Evolutionary conservation across 208 protist species (phyloP).

Genomic region (Crithidia bombi): DNA sequence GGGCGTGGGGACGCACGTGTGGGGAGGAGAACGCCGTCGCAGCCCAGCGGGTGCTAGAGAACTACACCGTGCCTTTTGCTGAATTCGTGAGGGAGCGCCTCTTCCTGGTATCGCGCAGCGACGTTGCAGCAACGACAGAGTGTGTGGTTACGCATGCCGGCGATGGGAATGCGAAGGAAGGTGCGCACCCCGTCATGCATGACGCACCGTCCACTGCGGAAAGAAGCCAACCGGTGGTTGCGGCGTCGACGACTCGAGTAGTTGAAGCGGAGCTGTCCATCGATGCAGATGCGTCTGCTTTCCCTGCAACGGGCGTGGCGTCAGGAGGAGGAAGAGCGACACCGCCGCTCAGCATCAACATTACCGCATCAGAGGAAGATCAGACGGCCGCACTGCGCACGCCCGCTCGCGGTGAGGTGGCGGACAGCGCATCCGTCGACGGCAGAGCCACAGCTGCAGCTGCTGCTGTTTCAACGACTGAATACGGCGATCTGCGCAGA

Average conservation of each 20-base stretch:
- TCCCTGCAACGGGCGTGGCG: background rate
- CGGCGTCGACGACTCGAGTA: no score
- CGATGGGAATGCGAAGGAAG: background rate
- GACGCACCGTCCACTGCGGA: no score
- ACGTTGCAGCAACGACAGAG: background rate
- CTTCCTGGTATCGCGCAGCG: background rate
- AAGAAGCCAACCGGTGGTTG: no score
- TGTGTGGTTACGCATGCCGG: background rate
- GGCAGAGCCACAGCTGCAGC: background rate
- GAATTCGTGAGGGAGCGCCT: slow-evolving; percentile 11
- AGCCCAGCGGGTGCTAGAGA: slow-evolving; percentile 30
- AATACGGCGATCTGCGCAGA: no score
- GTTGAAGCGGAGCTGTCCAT: no score
- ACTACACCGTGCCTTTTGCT: slow-evolving; percentile 22
- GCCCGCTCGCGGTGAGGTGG: background rate
- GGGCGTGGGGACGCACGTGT: background rate
- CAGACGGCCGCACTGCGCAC: background rate
- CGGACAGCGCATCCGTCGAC: background rate
- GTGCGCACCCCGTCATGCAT: background rate
- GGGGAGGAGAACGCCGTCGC: slow-evolving; percentile 30
- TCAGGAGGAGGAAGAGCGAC: background rate
- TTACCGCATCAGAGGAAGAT: slow-evolving; percentile 17
- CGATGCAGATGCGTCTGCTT: background rate
- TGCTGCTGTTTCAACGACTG: background rate
- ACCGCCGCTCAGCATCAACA: slow-evolving; percentile 33